These are phyloP conservation scores for Aspergillus intermedius DNA, from an alignment of 2,329 filamentous ascomycete species.

Conservation along the genomic window DNA sequence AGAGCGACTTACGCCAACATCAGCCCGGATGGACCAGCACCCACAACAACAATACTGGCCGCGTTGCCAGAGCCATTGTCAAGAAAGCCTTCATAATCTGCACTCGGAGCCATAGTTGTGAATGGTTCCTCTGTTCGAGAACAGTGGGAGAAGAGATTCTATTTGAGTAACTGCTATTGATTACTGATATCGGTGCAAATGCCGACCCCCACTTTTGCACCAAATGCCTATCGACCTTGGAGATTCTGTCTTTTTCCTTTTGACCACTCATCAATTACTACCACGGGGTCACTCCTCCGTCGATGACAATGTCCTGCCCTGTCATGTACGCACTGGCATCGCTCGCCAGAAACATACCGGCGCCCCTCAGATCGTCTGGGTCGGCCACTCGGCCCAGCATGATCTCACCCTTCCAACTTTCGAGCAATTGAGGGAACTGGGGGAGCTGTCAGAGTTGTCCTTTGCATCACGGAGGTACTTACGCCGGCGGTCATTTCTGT, in stretches of 20 bases:
- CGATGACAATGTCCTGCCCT: conserved; percentile 42
- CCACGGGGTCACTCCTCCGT: conserved; percentile 40
- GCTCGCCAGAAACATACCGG: conserved; percentile 44
- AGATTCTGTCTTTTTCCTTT: conserved; percentile 10
- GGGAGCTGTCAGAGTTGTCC: conserved; percentile 7
- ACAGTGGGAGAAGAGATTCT: conserved; percentile 29
- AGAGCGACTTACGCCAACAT: conserved; percentile 34
- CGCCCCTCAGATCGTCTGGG: conserved; percentile 47
- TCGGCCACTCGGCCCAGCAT: conserved; percentile 44
- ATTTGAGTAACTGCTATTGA: background rate
- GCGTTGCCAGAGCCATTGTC: conserved; percentile 9
- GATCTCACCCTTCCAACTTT: conserved; percentile 45
- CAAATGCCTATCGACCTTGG: conserved; percentile 3
- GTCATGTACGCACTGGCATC: conserved; percentile 44
- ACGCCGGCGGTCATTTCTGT: conserved; percentile 30
- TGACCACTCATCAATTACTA: conserved; percentile 11
- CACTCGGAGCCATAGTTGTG: conserved; percentile 22
- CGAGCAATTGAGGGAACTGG: conserved; percentile 42
- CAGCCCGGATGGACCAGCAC: conserved; percentile 40
- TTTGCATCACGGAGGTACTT: conserved; percentile 5
- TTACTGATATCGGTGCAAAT: background rate
- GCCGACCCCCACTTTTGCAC: conserved; percentile 4
- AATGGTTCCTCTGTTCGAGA: background rate
- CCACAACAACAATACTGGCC: conserved; percentile 32
- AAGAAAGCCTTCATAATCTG: conserved; percentile 21